Evolutionary conservation across 1,284 basidiomycete genomes (phyloP).

Genomic region (Tilletia indica): DNA sequence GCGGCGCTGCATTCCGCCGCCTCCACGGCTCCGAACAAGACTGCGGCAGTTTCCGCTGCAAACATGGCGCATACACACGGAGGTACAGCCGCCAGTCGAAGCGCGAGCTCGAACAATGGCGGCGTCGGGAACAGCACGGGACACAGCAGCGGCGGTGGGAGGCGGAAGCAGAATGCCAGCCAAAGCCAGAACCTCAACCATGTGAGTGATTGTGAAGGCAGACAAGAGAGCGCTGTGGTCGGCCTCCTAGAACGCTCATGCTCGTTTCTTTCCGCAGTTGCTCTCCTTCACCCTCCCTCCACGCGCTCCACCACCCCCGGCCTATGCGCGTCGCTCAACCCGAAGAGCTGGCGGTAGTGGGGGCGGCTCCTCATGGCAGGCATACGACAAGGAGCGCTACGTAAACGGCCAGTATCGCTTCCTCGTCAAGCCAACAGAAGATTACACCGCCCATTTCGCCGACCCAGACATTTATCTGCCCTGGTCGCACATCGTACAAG

Average conservation of each 20-base stretch:
- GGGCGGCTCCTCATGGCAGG: slow-evolving; percentile 21
- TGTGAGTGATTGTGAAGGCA: slow-evolving; percentile 22
- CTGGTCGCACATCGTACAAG: slow-evolving; percentile 82
- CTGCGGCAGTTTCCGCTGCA: not conserved
- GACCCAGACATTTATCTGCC: slow-evolving; percentile 52
- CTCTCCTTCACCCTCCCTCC: slow-evolving; percentile 53
- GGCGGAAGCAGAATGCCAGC: slow-evolving; percentile 17
- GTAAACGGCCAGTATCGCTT: slow-evolving; percentile 55
- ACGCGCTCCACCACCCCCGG: slow-evolving; percentile 41
- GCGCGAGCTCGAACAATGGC: not conserved
- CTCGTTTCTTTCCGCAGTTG: slow-evolving; percentile 25
- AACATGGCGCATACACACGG: not conserved
- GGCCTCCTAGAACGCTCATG: not conserved
- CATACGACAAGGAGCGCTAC: slow-evolving; percentile 55
- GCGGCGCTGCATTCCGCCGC: too few species aligned
- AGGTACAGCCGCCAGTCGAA: not conserved
- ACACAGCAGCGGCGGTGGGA: not conserved
- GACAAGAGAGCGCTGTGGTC: too few species aligned
- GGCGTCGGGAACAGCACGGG: too few species aligned
- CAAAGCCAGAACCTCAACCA: slow-evolving; percentile 48
- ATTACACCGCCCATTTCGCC: slow-evolving; percentile 50
- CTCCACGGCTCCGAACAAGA: not conserved
- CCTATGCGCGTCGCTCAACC: slow-evolving; percentile 34
- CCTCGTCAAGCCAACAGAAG: slow-evolving; percentile 53
- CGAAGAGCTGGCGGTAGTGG: slow-evolving; percentile 26